These are phyloP conservation scores for Tulasnella calospora DNA, from an alignment of 768 basidiomycete species.

Conservation along the genomic window DNA sequence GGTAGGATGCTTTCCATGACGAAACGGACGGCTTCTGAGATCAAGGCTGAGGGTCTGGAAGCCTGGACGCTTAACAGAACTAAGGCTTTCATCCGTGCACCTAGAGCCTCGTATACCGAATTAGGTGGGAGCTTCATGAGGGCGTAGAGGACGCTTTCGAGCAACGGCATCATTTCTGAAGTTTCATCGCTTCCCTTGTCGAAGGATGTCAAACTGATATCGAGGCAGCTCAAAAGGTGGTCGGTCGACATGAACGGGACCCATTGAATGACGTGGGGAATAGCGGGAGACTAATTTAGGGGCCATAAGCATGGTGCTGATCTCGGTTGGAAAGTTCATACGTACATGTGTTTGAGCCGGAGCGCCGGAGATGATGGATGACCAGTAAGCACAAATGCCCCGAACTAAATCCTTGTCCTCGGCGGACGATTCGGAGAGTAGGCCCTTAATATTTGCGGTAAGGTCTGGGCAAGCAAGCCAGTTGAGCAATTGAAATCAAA, in stretches of 20 bases:
- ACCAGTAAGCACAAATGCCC: conserved; percentile 4
- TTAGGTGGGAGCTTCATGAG: neutral
- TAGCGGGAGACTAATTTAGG: neutral
- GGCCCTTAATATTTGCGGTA: neutral
- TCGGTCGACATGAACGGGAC: conserved; percentile 48
- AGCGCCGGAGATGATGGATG: neutral
- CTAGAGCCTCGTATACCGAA: neutral
- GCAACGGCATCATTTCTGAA: neutral
- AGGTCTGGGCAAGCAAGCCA: neutral
- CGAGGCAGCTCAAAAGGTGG: conserved; percentile 46
- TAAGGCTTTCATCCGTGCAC: neutral
- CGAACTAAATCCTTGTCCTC: conserved; percentile 27
- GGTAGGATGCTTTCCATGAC: neutral
- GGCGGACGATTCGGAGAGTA: neutral
- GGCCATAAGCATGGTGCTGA: neutral
- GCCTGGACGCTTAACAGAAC: neutral
- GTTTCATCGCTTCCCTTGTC: neutral
- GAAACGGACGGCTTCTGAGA: neutral
- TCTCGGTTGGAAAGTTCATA: neutral
- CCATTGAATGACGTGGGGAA: conserved; percentile 45
- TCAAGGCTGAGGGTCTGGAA: neutral
- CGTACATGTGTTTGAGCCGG: neutral
- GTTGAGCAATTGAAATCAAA: neutral
- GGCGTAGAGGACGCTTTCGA: neutral
- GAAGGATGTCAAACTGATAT: conserved; percentile 35